phyloP scores from a whole-genome alignment of 345 rosid genomes.

The Hirschfeldia incana region DNA sequence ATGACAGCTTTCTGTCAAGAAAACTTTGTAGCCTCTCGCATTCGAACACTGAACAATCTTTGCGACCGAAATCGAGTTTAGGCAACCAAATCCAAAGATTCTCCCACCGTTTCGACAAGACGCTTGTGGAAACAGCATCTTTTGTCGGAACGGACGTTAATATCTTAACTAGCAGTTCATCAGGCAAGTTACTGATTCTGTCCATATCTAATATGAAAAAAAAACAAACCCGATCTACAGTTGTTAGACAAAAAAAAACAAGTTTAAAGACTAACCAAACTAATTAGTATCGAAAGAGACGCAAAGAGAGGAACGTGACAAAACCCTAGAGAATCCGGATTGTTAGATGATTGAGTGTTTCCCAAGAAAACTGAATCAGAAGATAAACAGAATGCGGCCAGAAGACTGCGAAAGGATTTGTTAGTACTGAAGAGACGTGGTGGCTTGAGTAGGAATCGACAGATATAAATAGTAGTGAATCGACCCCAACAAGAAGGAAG shows the following conservation, averaged over 20 bases:
- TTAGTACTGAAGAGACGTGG: neutral
- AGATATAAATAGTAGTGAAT: neutral
- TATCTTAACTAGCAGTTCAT: neutral
- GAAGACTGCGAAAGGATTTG: neutral
- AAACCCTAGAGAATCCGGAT: neutral
- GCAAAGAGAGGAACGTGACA: neutral
- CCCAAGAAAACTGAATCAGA: neutral
- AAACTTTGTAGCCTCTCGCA: neutral
- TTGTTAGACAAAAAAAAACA: too few relatives aligned
- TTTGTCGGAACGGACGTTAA: neutral
- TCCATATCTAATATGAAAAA: neutral
- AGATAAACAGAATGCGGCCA: neutral
- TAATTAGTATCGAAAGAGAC: neutral
- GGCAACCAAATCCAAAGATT: neutral
- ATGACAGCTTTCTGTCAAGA: neutral
- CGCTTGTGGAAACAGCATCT: neutral
- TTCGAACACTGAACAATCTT: neutral
- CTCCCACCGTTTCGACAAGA: neutral
- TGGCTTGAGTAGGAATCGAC: neutral
- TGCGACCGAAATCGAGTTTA: neutral
- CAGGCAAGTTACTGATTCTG: neutral
- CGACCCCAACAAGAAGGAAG: neutral
- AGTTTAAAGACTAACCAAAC: neutral
- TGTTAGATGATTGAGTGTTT: neutral
- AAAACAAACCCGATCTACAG: too few relatives aligned